Evolutionary conservation across 2,329 filamentous ascomycete species (phyloP), one percentile per base, ranked within the genome.

Genomic region (Neofusicoccum ribis): DNA sequence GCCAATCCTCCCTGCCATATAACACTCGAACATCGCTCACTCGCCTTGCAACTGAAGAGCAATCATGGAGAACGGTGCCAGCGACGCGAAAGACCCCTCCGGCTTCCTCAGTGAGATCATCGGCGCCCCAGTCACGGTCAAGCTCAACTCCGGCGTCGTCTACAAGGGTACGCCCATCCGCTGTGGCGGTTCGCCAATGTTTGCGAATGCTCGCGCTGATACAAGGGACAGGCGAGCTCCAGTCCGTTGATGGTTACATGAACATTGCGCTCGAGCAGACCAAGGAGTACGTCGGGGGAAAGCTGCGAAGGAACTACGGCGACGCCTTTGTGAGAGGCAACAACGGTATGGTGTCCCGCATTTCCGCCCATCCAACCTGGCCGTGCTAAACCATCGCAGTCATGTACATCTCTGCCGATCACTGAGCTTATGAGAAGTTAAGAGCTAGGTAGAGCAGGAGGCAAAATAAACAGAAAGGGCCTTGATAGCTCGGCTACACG

Each of bases 211-310:
- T 27, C 9, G 20, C 14, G 36, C 15, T 43, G 36, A 71, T 39
- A 1, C 7, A 17, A n/a, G 11, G 36, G 15, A 34, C 68, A 97
- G 94, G 95, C 71, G 93, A 97, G 77, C 86, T 98, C 43, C 93
- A 98, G 77, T 97, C 93, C 0, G 94, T 99, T 58, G 95, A 99
- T 78, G 95, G 95, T 61, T 99, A 98, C 81, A 99, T 99, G 95
- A 99, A 99, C 81, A 97, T 99, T 77, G 94, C 95, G 12, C 86
- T 99, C 36, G 95, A 99, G 79, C 95, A 97, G 81, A 96, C 93
- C 20, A 89, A 92, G 69, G 95, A 99, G 80, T 93, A 89, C 72
- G 90, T 97, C 70, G 90, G 96, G 74, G 94, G 93, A 47, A 86
- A 88, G 69, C 88, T 94, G 79, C 86, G 91, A 72, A 86, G 91